These are phyloP conservation scores for Alternaria sp. DNA, from an alignment of 2,329 filamentous ascomycete species.

Conservation along the genomic window DNA sequence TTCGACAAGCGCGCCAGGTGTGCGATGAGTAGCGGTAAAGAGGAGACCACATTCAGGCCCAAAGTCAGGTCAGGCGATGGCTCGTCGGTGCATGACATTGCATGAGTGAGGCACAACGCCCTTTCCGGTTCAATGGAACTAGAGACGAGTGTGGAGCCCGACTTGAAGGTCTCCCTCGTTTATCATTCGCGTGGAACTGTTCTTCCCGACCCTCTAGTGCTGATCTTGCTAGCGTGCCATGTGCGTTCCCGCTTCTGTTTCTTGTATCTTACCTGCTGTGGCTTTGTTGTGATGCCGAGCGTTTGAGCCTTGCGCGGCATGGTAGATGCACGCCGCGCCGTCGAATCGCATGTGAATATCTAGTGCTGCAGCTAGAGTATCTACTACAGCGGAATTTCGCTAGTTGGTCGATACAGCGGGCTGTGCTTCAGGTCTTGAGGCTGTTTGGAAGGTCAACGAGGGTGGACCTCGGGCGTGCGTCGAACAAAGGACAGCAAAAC, in stretches of 20 bases:
- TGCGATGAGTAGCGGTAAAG: neutral
- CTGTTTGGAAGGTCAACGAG: constrained; percentile 1
- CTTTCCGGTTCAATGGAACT: neutral
- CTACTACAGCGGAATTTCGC: neutral
- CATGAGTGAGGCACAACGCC: constrained; percentile 1
- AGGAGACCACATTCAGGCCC: neutral
- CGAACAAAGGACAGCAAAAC: neutral
- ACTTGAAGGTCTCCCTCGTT: neutral
- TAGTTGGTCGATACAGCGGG: neutral
- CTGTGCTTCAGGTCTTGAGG: neutral
- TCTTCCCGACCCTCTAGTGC: constrained; percentile 2
- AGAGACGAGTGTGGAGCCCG: neutral
- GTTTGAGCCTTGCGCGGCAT: neutral
- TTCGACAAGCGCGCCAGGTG: neutral
- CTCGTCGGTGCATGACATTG: neutral
- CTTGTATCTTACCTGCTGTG: neutral
- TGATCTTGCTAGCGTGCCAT: constrained; percentile 15
- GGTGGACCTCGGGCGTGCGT: neutral
- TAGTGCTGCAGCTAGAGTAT: neutral
- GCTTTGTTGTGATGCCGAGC: neutral
- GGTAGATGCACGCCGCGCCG: neutral
- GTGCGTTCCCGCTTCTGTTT: constrained; percentile 11
- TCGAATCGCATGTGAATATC: neutral
- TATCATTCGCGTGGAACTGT: constrained; percentile 12
- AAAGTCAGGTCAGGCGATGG: constrained; percentile 1